phyloP scores from a whole-genome alignment of 805 yeast genomes.

The Ogataea nitratoaversa region DNA sequence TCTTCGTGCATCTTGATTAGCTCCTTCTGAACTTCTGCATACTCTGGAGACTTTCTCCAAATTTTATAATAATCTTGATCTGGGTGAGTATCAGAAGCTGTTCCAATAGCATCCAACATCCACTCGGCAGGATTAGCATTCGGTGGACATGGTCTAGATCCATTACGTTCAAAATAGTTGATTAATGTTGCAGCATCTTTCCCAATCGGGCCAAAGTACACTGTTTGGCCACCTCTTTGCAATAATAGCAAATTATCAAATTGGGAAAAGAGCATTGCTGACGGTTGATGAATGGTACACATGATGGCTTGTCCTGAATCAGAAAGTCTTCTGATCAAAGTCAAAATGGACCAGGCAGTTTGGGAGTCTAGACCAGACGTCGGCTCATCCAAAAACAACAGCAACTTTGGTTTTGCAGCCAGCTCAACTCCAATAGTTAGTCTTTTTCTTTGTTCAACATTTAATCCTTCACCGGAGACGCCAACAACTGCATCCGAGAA shows the following conservation, averaged over 20 bases:
- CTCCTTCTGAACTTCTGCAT: slow-evolving; percentile 49
- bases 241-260: slow-evolving; percentile 69
- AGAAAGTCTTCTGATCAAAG: slow-evolving; percentile 44
- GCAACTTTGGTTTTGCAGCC: slow-evolving; percentile 46
- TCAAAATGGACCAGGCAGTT: slow-evolving; percentile 52
- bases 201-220: slow-evolving; percentile 70
- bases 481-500: slow-evolving; percentile 52
- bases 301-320: slow-evolving; percentile 49
- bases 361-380: slow-evolving; percentile 55
- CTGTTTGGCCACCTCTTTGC: slow-evolving; percentile 64
- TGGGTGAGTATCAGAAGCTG: slow-evolving; percentile 71
- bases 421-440: slow-evolving; percentile 50
- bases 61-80: slow-evolving; percentile 63
- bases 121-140: slow-evolving; percentile 80
- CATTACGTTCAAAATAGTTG: slow-evolving; percentile 58
- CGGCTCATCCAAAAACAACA: slow-evolving; percentile 55
- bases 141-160: slow-evolving; percentile 60
- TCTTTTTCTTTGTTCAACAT: slow-evolving; percentile 49
- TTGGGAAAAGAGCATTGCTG: slow-evolving; percentile 67
- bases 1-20: slow-evolving; percentile 55
- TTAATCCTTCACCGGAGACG: slow-evolving; percentile 42
- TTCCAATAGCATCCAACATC: slow-evolving; percentile 82
- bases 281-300: slow-evolving; percentile 79
- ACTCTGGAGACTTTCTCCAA: slow-evolving; percentile 67
- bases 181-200: slow-evolving; percentile 47